Evolutionary conservation across 2,329 filamentous ascomycete genomes (phyloP).

Genomic region (Triangularia verruculosa): DNA sequence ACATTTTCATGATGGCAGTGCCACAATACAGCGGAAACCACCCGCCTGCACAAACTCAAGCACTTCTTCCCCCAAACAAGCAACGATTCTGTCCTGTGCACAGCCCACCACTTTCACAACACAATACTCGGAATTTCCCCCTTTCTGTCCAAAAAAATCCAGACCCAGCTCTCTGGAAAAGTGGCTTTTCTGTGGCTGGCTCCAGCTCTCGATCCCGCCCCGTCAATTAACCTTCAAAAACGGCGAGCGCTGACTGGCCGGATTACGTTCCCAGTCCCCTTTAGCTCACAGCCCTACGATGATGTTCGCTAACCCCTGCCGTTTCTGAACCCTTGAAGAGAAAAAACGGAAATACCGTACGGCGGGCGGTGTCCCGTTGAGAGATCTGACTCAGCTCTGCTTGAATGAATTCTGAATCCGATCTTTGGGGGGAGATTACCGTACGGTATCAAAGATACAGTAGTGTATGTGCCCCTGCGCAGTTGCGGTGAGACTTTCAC

Average conservation of each 20-base stretch:
- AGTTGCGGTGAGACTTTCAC: not conserved
- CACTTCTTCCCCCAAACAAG: not conserved
- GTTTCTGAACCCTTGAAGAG: not conserved
- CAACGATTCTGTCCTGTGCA: not conserved
- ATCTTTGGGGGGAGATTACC: not conserved
- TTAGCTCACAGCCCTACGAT: not conserved
- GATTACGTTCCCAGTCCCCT: not conserved
- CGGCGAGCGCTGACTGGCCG: not conserved
- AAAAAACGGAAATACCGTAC: not conserved
- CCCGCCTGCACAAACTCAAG: not conserved
- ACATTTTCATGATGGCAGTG: not conserved
- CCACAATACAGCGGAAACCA: not conserved
- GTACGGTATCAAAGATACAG: not conserved
- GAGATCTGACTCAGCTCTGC: not conserved
- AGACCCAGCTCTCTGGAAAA: not conserved
- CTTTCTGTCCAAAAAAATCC: not conserved
- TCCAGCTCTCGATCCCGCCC: not conserved
- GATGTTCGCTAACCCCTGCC: not conserved
- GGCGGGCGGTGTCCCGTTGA: not conserved
- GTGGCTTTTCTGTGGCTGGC: not conserved
- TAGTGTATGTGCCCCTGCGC: not conserved
- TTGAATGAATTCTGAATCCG: not conserved
- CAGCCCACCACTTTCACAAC: not conserved
- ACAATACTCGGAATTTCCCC: not conserved
- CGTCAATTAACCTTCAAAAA: not conserved